These are phyloP conservation scores for Staphylotrichum tortipilum DNA, from an alignment of 495 filamentous ascomycete genomes.

Conservation along the genomic window DNA sequence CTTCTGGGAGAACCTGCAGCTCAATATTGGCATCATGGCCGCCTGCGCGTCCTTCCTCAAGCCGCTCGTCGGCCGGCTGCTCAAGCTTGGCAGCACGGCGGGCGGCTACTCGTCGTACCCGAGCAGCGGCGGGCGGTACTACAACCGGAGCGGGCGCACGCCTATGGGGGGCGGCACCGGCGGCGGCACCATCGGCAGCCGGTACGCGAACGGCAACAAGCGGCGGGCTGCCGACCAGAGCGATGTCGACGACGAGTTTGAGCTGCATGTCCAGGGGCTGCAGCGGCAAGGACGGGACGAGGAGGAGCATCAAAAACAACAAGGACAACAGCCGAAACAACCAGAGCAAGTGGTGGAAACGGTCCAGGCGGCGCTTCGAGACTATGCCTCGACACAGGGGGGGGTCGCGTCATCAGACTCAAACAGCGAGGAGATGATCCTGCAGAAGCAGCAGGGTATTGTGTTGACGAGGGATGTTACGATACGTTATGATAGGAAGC, in stretches of 20 bases:
- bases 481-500: neutral
- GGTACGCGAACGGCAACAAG: neutral
- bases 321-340: too few relatives aligned
- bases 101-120: conserved; percentile 2
- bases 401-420: neutral
- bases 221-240: neutral
- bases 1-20: conserved; percentile 5
- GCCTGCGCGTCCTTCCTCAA: conserved; percentile 6
- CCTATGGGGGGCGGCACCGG: neutral
- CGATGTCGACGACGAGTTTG: neutral
- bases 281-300: too few relatives aligned
- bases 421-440: conserved; percentile 4
- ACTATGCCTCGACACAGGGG: neutral
- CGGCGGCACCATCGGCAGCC: neutral
- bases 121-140: too few relatives aligned
- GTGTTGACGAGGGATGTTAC: neutral
- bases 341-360: neutral
- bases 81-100: conserved; percentile 1
- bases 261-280: too few relatives aligned
- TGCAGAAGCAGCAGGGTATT: conserved; percentile 3
- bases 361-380: neutral
- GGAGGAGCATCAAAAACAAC: neutral
- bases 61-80: conserved; percentile 6
- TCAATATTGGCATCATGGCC: conserved; percentile 6
- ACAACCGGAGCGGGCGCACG: conserved; percentile 2